phyloP scores from a whole-genome alignment of 2,329 filamentous ascomycete species.

The Alternaria sp. region DNA sequence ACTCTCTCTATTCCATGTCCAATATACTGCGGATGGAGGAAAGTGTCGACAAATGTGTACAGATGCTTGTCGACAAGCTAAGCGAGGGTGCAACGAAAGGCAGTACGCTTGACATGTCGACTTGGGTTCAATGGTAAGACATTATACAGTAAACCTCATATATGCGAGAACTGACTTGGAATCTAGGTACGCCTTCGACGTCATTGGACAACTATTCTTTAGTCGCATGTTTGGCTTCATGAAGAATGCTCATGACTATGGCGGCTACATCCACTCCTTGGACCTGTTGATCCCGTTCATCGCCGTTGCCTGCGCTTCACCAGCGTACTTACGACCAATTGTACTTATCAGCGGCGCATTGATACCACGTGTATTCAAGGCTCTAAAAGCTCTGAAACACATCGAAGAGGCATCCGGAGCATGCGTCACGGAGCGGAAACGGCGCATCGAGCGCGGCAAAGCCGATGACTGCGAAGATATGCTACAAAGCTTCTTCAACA shows the following conservation, averaged over 20 bases:
- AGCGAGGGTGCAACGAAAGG: background rate
- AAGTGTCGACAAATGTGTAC: background rate
- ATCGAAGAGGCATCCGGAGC: background rate
- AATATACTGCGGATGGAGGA: conserved; percentile 5
- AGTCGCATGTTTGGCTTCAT: conserved; percentile 10
- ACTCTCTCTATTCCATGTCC: conserved; percentile 8
- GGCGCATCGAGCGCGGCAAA: background rate
- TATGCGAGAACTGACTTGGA: background rate
- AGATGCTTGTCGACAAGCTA: background rate
- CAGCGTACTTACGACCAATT: background rate
- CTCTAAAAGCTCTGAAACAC: background rate
- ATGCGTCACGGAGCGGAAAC: background rate
- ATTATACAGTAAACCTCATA: background rate
- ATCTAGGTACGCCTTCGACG: conserved; percentile 15
- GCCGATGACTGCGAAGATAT: background rate
- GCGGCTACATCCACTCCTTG: background rate
- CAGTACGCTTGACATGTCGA: background rate
- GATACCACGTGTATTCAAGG: background rate
- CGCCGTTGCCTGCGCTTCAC: background rate
- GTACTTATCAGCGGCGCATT: background rate
- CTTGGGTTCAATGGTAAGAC: conserved; percentile 3
- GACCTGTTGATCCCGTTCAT: background rate
- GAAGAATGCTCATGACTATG: background rate
- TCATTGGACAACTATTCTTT: conserved; percentile 14
- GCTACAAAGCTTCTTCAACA: background rate